Base-by-base conservation (phyloP, 2,329 filamentous ascomycete species). In the Hypocreales sp. region DNA sequence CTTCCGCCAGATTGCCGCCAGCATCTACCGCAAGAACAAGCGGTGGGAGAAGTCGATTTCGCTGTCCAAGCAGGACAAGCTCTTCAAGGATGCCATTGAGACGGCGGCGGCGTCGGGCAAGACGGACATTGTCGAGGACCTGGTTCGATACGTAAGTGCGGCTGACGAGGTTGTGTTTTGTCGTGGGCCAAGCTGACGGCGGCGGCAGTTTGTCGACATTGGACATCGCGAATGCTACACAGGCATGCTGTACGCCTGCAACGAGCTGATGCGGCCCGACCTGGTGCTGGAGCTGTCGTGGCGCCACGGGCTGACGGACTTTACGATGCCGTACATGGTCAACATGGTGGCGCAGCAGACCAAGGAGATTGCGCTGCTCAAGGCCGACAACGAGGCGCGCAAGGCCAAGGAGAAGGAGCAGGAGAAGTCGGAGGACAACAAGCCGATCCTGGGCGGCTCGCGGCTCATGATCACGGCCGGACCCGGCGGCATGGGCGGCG, bases 261-360 rank as follows among this genome's bases (percentile, higher is more conserved):
- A 98, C 57, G 90, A 95, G 33, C 78, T 98, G 35, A 86, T 98
- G 41, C 82, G 83, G 12, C 79, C 92, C 4, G 84, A 95, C 47
- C 65, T 92, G 28, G 79, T 98, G 32, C 72, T 98, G 54, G 90
- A 98, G 61, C 71, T 98, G 31, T 95, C 90, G 33, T 98, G 90
- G 90, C 87, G 90, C 42, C 68, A 93, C 50, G 83, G 84, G 33
- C 77, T 98, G 21, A 74, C 77, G 44, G 90, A 98, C 61, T 98
- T 93, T 60, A 92, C 86, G 25, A 98, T 98, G 92, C 90, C 90
- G 12, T 98, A 92, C 66, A 92, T 98, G 83, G 95, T 98, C 70
- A 98, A 95, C 62, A 79, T 92, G 62, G 66, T 98, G 37, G 73
- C 77, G 41, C 84, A 93, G 55, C 86, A 95, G 58, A 84, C 82